Percentiles rank a stretch among this genome's conserved stretches.
Conservation (phyloP, 1,284 basidiomycete genomes). For the Macrocystidia cucumis region DNA sequence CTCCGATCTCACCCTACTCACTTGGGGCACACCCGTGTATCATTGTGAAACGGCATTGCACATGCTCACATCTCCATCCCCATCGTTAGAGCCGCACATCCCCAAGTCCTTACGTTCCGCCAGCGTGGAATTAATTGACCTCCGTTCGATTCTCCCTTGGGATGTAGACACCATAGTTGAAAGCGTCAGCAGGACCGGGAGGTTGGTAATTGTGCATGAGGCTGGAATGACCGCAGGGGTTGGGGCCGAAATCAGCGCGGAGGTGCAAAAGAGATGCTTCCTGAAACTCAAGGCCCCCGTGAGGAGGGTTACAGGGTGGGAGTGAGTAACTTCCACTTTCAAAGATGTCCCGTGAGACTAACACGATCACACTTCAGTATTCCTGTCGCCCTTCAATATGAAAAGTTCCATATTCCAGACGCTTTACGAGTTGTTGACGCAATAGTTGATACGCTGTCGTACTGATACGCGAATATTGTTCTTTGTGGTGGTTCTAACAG, state of each 20-base stretch:
- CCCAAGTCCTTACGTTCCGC: slow-evolving; percentile 64
- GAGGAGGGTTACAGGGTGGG: slow-evolving; percentile 84
- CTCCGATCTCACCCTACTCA: slow-evolving; percentile 79
- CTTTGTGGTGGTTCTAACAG: neutral
- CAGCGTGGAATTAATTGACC: slow-evolving; percentile 84
- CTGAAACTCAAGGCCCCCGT: slow-evolving; percentile 83
- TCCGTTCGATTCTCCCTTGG: slow-evolving; percentile 88
- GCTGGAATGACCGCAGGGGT: slow-evolving; percentile 80
- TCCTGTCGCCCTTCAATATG: slow-evolving; percentile 76
- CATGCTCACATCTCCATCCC: slow-evolving; percentile 60
- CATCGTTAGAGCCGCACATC: slow-evolving; percentile 59
- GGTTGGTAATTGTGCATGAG: slow-evolving; percentile 88
- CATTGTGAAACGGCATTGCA: slow-evolving; percentile 79
- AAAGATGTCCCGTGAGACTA: slow-evolving; percentile 2
- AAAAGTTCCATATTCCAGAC: slow-evolving; percentile 90
- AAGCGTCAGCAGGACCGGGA: slow-evolving; percentile 76
- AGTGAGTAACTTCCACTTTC: slow-evolving; percentile 52
- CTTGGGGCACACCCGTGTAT: slow-evolving; percentile 91
- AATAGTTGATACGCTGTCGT: slow-evolving; percentile 76
- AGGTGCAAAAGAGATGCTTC: slow-evolving; percentile 83
- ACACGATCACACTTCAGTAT: slow-evolving; percentile 37
- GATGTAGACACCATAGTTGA: slow-evolving; percentile 77
- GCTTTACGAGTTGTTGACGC: slow-evolving; percentile 78
- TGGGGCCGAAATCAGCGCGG: slow-evolving; percentile 83
- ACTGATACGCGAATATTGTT: slow-evolving; percentile 29